Evolutionary conservation across 352 stramenopile genomes (phyloP), one percentile per base, ranked within the genome.

Genomic region (Thalassiosira mediterranea): DNA sequence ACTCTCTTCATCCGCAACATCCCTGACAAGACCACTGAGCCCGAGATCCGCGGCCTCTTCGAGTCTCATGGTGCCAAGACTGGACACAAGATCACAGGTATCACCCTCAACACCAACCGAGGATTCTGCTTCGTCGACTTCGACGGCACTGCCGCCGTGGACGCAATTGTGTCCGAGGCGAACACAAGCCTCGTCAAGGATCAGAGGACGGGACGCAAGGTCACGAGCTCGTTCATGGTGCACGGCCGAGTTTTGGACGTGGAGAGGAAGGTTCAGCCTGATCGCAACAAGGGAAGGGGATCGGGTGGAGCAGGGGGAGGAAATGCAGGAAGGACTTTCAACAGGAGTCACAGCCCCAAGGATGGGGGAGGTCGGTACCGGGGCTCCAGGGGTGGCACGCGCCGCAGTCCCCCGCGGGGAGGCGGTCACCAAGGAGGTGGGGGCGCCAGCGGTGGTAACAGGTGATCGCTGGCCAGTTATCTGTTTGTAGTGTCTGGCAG

Each of bases 1-100:
- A 92, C 87, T 4, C 63, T 92, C 61, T 87, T 92, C 38, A 88
- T 92, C 57, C 82, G 88, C 58, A 91, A 91, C 51, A 74, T 92
- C 49, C 69, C 81, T 11, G 81, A 87, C 46, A 70, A 70, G 13
- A 81, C 76, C 17, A 89, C 81, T 63, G 84, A 92, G 60, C 44
- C 78, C 4, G 84, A 91, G 79, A 72, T 92, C 49, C 57, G 82
- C n/a, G 51, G 54, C 5, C 64, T 92, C 37, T 92, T 92, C 77
- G 79, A 92, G 79, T 51, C 72, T 19, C 81, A 88, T 68, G 79
- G 79, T 13, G 38, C 28, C 4, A 17, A 60, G 51, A 78, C 67
- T 1, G 79, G 80, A 37, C 67, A 81, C 11, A 87, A 86, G 62
- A 88, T 92, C 64, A 28, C 89, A 3, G 74, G 83, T 17, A 87